Percentiles rank a stretch among this genome's conserved stretches.
Evolutionary conservation across 805 yeast species (phyloP).

Genomic region (Brettanomyces nanus): DNA sequence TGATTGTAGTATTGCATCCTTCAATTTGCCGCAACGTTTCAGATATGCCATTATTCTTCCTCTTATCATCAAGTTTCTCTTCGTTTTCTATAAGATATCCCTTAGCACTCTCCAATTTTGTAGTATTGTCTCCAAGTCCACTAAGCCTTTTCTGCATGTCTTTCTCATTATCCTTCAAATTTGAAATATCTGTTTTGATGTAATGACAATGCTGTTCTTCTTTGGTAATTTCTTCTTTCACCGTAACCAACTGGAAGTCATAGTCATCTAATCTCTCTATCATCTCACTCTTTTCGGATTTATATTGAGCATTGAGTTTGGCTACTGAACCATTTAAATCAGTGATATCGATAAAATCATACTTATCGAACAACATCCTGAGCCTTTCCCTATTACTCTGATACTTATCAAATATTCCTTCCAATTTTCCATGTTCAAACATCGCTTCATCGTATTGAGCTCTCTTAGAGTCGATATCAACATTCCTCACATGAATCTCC

Average conservation of each 20-base stretch:
- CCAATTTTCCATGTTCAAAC: slow-evolving; percentile 48
- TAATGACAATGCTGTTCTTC: slow-evolving; percentile 38
- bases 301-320: neutral
- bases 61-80: slow-evolving; percentile 25
- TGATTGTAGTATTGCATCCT: neutral
- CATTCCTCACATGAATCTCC: slow-evolving; percentile 12
- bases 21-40: slow-evolving; percentile 27
- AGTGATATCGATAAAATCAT: slow-evolving; percentile 7
- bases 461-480: slow-evolving; percentile 19
- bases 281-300: slow-evolving; percentile 3
- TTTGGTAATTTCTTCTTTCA: slow-evolving; percentile 29
- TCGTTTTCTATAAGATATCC: slow-evolving; percentile 32
- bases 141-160: slow-evolving; percentile 32
- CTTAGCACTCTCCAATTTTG: slow-evolving; percentile 38
- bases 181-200: slow-evolving; percentile 31
- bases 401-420: slow-evolving; percentile 24
- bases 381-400: slow-evolving; percentile 9
- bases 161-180: slow-evolving; percentile 27
- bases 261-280: slow-evolving; percentile 9
- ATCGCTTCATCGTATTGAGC: slow-evolving; percentile 29
- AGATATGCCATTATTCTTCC: slow-evolving; percentile 28
- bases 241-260: slow-evolving; percentile 10
- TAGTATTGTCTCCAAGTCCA: slow-evolving; percentile 33
- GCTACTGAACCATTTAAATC: neutral
- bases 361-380: slow-evolving; percentile 3